Percentiles rank a stretch among this genome's conserved stretches.
Conservation (phyloP, 805 yeast species). For the Lachancea waltii region DNA sequence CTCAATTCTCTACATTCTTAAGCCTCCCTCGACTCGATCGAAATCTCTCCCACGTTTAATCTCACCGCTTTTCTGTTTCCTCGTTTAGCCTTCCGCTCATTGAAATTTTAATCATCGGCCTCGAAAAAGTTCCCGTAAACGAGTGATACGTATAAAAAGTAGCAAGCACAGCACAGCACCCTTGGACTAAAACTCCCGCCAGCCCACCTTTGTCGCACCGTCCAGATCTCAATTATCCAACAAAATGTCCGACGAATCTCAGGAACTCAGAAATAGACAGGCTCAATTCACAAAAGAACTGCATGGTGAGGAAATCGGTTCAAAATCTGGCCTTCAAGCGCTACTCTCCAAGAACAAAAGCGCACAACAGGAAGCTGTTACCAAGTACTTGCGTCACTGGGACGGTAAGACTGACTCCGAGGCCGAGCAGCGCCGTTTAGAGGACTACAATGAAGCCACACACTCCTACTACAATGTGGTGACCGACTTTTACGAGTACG, state of each 20-base stretch:
- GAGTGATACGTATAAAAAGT: background rate
- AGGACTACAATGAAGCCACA: slow-evolving; percentile 84
- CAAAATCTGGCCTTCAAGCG: slow-evolving; percentile 68
- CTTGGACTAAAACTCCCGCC: background rate
- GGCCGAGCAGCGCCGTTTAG: slow-evolving; percentile 66
- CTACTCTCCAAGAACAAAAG: slow-evolving; percentile 67
- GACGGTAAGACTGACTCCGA: slow-evolving; percentile 76
- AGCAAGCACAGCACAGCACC: background rate
- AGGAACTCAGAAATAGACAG: slow-evolving; percentile 34
- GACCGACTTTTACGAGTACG: slow-evolving; percentile 97
- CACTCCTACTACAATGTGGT: slow-evolving; percentile 95
- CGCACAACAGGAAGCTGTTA: slow-evolving; percentile 77
- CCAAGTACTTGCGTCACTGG: slow-evolving; percentile 95
- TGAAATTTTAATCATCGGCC: no score
- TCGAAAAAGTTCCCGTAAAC: no score
- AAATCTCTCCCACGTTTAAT: no score
- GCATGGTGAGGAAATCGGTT: slow-evolving; percentile 69
- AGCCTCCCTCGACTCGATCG: no score
- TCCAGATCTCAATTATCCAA: background rate
- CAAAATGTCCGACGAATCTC: slow-evolving; percentile 8
- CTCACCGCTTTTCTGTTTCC: no score
- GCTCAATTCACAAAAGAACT: slow-evolving; percentile 71
- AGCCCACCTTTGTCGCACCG: background rate
- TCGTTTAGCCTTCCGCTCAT: no score
- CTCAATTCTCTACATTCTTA: no score